phyloP scores from a whole-genome alignment of 2,329 filamentous ascomycete genomes.

The Aspergillus sp. region DNA sequence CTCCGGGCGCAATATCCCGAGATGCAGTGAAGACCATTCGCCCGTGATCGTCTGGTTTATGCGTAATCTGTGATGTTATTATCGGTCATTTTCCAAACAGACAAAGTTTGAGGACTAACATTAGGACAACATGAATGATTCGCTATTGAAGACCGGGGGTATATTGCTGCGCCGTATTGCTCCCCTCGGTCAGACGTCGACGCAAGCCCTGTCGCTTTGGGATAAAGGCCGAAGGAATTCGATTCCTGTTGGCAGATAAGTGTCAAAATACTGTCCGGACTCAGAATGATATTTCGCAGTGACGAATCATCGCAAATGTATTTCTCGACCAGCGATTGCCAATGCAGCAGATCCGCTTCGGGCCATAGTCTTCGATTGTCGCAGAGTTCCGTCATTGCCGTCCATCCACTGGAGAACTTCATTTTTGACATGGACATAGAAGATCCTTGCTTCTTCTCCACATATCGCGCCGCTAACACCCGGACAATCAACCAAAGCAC shows the following conservation, averaged over 20 bases:
- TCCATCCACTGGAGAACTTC: not conserved
- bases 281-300: constrained; percentile 8
- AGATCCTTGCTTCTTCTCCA: constrained; percentile 2
- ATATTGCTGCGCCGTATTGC: constrained; percentile 15
- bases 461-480: constrained; percentile 18
- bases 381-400: not conserved
- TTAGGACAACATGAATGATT: constrained; percentile 18
- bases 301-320: constrained; percentile 13
- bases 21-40: constrained; percentile 26
- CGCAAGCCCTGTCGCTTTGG: constrained; percentile 8
- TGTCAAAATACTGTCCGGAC: constrained; percentile 1
- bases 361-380: constrained; percentile 14
- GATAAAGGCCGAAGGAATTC: constrained; percentile 15
- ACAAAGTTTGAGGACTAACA: constrained; percentile 5
- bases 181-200: constrained; percentile 8
- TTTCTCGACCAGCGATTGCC: constrained; percentile 23
- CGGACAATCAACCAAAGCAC: constrained; percentile 31
- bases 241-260: constrained; percentile 17
- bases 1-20: constrained; percentile 20
- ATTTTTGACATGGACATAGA: not conserved
- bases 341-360: constrained; percentile 19
- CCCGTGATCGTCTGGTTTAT: constrained; percentile 23
- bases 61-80: constrained; percentile 16
- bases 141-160: constrained; percentile 13
- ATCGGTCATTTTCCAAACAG: not conserved